Base-by-base conservation (phyloP, 768 basidiomycete genomes). In the Serendipita sp. region DNA sequence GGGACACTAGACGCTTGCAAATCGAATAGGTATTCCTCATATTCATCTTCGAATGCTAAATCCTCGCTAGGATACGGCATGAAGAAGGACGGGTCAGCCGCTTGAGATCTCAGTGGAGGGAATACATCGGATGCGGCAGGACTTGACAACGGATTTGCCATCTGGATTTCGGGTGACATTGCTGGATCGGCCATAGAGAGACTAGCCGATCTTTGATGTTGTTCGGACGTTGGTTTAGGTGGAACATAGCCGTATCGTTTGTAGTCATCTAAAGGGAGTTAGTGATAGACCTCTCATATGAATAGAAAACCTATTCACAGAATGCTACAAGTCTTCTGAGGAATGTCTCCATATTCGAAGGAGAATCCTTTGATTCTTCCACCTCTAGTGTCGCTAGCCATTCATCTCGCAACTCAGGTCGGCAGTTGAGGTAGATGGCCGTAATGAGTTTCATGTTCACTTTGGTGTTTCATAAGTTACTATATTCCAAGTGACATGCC, bases 371-470 rank as follows among this genome's bases (percentile, higher is more conserved):
- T 63, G 86, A 88, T 68, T 90, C 89, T 68, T 98, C 95, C 8
- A 90, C 85, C 73, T 98, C 95, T 13, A 85, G 85, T 0, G 91
- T 91, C 11, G 92, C 88, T 46, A 99, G 79, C 96, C 96, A 99
- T 71, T 98, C 96, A 73, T 99, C 96, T 18, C 95, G 83, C 46
- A 99, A 80, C 72, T 98, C 95, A 5, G 96, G 96, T 63, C 96
- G 82, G 72, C 94, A 97, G 71, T 97, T 96, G 65, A 98, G 78
- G 74, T 99, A 99, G 68, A 99, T 97, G 16, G 94, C 86, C 7
- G 96, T 99, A 69, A 99, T 98, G 65, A 98, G 90, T 76, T 99
- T 98, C 96, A 99, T 99, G 74, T 98, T 99, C 24, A 92, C 95
- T 98, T 71, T 13, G 45, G 63, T 41, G 28, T 64, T 62, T 13